Evolutionary conservation across 106 monocot species (phyloP), one percentile per base, ranked within the genome.

Genomic region (Ottelia alismoides): DNA sequence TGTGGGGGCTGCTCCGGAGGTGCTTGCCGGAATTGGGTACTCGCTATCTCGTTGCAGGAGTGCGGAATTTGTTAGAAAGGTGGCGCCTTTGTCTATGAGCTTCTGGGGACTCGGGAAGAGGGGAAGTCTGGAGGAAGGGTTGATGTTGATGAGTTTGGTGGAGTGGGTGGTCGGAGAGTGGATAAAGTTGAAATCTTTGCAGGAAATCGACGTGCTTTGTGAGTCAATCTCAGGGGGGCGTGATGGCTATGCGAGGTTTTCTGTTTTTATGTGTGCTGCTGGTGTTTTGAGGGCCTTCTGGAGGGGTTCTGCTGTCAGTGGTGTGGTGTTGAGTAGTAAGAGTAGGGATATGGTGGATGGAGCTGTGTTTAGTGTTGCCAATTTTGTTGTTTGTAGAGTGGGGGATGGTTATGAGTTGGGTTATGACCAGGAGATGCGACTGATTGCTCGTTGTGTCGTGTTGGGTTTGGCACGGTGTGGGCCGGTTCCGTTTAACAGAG

Each of bases 401-500:
- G 63, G 16, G 10, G 28, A 57, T 22, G 64, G 30, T 45, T 32
- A 40, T 57, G 18, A 50, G 25, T 49, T 58, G 64, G n/a, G n/a
- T 31, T 31, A 11, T 58, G 58, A 45, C 29, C 29, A 28, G 2
- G 75, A 77, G 64, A 52, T 0, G 22, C 46, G 20, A 43, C 35
- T 80, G 46, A 58, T 98, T 32, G 52, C 84, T 32, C 85, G 75
- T 27, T 89, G 98, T 49, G 55, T 90, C 1, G 61, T 85, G 1
- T 22, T 98, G 32, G 98, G 77, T 22, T 62, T 98, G 53, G 82
- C 76, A 28, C 56, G 82, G 30, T 79, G 79, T 20, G 98, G 85
- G 12, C 64, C 62, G 25, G 49, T 85, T 46, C 28, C 66, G 0
- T 70, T 66, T 53, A 45, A 58, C 58, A 56, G 62, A 1, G 20